Percentiles rank a stretch among this genome's conserved stretches.
Evolutionary conservation across 768 basidiomycete genomes (phyloP).

Genomic region (Auricularia cornea): DNA sequence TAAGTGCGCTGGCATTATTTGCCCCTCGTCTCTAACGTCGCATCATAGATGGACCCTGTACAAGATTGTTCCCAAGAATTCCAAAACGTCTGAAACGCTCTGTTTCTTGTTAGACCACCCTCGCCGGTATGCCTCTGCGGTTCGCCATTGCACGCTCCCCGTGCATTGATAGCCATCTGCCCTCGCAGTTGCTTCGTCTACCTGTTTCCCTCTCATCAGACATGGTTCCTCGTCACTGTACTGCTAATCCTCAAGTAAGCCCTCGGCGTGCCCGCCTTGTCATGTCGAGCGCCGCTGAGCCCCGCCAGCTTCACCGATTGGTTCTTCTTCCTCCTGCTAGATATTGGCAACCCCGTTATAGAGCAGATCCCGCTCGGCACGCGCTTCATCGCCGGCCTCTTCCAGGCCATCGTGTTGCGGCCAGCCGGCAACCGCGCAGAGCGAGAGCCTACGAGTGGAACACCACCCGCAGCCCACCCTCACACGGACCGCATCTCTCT

Average conservation of each 20-base stretch:
- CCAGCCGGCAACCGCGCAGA: no score
- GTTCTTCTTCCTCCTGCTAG: slow-evolving; percentile 82
- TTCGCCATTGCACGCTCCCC: slow-evolving; percentile 12
- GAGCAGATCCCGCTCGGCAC: slow-evolving; percentile 59
- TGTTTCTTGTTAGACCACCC: slow-evolving; percentile 94
- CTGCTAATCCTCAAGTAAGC: slow-evolving; percentile 63
- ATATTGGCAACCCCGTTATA: slow-evolving; percentile 70
- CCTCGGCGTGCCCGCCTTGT: not conserved
- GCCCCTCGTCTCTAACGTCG: slow-evolving; percentile 4
- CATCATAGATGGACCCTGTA: slow-evolving; percentile 59
- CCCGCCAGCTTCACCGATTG: slow-evolving; percentile 80
- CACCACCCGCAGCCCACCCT: no score
- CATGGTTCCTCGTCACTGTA: slow-evolving; percentile 77
- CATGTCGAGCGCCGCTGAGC: not conserved
- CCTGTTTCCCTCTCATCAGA: slow-evolving; percentile 88
- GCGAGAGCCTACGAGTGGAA: no score
- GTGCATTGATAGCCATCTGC: not conserved
- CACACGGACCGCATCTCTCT: no score
- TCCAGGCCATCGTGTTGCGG: slow-evolving; percentile 73
- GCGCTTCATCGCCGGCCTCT: slow-evolving; percentile 61
- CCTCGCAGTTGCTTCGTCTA: slow-evolving; percentile 66
- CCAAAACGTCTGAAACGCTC: slow-evolving; percentile 66
- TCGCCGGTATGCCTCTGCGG: slow-evolving; percentile 38
- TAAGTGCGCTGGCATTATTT: slow-evolving; percentile 30
- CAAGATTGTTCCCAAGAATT: slow-evolving; percentile 49